phyloP scores from a whole-genome alignment of 305 asterid species.

The Nicotiana rustica region DNA sequence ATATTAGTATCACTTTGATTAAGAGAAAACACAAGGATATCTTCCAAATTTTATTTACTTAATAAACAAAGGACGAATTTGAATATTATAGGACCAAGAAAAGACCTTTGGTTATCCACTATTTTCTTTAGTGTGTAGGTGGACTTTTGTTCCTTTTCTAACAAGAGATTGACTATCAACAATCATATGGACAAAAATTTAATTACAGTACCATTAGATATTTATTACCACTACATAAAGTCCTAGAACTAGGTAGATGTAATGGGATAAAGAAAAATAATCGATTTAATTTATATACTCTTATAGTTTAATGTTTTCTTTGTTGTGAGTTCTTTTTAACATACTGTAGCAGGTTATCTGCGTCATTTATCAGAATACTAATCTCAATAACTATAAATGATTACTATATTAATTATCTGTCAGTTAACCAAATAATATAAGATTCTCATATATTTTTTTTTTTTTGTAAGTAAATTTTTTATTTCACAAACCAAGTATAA shows the following conservation, averaged over 20 bases:
- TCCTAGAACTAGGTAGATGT: background rate
- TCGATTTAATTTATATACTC: background rate
- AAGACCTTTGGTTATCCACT: background rate
- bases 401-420: background rate
- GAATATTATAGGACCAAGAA: background rate
- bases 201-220: background rate
- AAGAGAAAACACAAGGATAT: background rate
- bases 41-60: background rate
- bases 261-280: background rate
- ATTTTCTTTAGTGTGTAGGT: slow-evolving; percentile 50
- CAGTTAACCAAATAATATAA: too few relatives aligned
- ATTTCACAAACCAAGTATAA: too few relatives aligned
- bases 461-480: too few relatives aligned
- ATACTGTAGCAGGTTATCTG: background rate
- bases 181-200: background rate
- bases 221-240: background rate
- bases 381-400: background rate
- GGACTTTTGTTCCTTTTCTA: slow-evolving; percentile 49
- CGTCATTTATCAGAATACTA: background rate
- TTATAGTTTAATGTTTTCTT: too few relatives aligned
- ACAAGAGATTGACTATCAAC: slow-evolving; percentile 55
- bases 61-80: background rate
- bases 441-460: too few relatives aligned
- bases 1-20: background rate
- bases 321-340: background rate